Evolutionary conservation across 2,329 filamentous ascomycete species (phyloP).

Genomic region (Fusarium decemcellulare): DNA sequence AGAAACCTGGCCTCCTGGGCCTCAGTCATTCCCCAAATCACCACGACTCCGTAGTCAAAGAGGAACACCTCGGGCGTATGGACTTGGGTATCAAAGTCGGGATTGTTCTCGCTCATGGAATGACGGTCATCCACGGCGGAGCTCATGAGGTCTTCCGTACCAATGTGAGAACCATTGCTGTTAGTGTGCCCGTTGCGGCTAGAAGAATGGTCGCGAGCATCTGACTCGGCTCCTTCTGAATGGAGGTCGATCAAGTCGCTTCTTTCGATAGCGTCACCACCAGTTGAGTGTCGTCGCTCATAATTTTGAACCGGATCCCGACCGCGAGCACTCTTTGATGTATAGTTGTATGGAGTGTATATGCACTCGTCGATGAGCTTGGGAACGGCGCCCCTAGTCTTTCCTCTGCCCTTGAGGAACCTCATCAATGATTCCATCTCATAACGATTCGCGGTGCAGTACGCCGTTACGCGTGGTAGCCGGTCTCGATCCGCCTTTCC

Average conservation of each 20-base stretch:
- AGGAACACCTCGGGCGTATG: slow-evolving; percentile 96
- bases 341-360: slow-evolving; percentile 92
- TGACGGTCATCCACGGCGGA: slow-evolving; percentile 54
- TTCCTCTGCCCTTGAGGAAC: slow-evolving; percentile 88
- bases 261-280: slow-evolving; percentile 70
- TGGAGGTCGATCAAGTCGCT: slow-evolving; percentile 77
- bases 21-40: slow-evolving; percentile 98
- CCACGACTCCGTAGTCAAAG: slow-evolving; percentile 97
- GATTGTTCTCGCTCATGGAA: slow-evolving; percentile 61
- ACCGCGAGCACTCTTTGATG: slow-evolving; percentile 56
- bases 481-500: slow-evolving; percentile 93
- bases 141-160: slow-evolving; percentile 53
- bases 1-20: slow-evolving; percentile 91
- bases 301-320: slow-evolving; percentile 61
- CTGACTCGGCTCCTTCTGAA: slow-evolving; percentile 50
- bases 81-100: slow-evolving; percentile 88
- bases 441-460: slow-evolving; percentile 94
- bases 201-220: slow-evolving; percentile 48
- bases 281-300: slow-evolving; percentile 83
- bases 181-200: slow-evolving; percentile 43
- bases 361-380: slow-evolving; percentile 98
- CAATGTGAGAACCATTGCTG: slow-evolving; percentile 44
- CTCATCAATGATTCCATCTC: slow-evolving; percentile 90
- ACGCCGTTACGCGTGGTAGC: slow-evolving; percentile 93
- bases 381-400: slow-evolving; percentile 83